Base-by-base conservation (phyloP, 129 eudicot genomes). In the Artemisia argyi region DNA sequence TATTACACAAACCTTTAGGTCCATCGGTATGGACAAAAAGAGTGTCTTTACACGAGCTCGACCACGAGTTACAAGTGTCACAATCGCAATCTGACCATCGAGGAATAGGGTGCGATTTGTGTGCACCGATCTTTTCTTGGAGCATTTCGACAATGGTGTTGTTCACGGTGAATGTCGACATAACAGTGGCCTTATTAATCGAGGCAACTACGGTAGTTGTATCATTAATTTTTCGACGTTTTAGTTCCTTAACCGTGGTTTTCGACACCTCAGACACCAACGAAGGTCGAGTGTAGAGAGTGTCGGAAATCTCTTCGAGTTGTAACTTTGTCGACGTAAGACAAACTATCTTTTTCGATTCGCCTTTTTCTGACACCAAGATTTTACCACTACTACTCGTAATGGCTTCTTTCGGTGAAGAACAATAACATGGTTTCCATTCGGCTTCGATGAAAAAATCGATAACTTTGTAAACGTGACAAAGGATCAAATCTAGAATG, bases 71-170 rank as follows among this genome's bases (percentile, higher is more conserved):
- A 70, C 98, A 94, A 13, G 96, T 94, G 1, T 62, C 66, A 47
- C 98, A 94, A 61, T 94, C 96, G 48, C 98, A 94, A 79, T 94
- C 97, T 5, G 98, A 94, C 98, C 98, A 94, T 74, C 98, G 80
- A 1, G 97, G 98, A 77, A 73, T 24, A 0, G 89, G 90, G 17
- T 73, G 81, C 0, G 73, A 80, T 54, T 78, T 85, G 15, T 80
- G 82, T 11, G 79, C 82, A 5, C 89, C 96, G 35, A 88, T 84
- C 64, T 89, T 87, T 1, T 85, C 98, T 75, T 88, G 93, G 1
- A 94, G 82, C 98, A 94, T 94, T 82, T 94, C 96, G 1, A 94
- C 89, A 35, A 90, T 80, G 69, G 96, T 85, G 55, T 96, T 87
- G 61, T 87, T 87, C 14, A 93, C 87, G 2, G 87, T 80, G 74